These are phyloP conservation scores for Penicillium sp. DNA, from an alignment of 2,329 filamentous ascomycete species.

Conservation along the genomic window DNA sequence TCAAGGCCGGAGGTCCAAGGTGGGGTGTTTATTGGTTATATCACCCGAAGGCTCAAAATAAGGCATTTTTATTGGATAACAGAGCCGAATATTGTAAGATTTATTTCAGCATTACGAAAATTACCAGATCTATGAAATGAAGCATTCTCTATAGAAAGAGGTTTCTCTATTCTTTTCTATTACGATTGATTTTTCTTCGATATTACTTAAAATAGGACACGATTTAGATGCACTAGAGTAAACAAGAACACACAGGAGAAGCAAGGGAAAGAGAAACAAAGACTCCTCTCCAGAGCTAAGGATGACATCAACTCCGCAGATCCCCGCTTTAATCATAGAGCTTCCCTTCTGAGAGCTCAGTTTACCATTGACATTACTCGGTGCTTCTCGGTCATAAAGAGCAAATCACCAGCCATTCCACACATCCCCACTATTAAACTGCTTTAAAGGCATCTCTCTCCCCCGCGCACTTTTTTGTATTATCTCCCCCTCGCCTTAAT, in stretches of 20 bases:
- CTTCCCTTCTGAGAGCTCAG: slow-evolving; percentile 15
- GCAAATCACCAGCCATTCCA: slow-evolving; percentile 20
- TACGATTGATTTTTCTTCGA: neutral
- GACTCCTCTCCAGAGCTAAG: neutral
- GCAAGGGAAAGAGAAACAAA: neutral
- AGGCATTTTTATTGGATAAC: fast-evolving
- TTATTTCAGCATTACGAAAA: neutral
- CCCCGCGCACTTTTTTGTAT: slow-evolving; percentile 14
- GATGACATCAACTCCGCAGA: slow-evolving; percentile 15
- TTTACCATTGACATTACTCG: slow-evolving; percentile 5
- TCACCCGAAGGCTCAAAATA: fast-evolving
- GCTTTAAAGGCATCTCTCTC: slow-evolving; percentile 18
- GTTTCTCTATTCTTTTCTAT: neutral
- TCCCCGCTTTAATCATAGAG: slow-evolving; percentile 17
- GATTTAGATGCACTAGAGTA: fast-evolving
- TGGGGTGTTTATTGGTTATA: fast-evolving
- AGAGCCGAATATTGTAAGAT: fast-evolving
- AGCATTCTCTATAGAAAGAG: neutral
- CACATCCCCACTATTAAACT: neutral
- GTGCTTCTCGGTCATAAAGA: slow-evolving; percentile 25
- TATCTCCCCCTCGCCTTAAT: neutral
- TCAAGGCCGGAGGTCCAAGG: neutral
- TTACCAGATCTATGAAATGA: slow-evolving; percentile 3
- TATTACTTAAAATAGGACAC: neutral
- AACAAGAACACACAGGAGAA: neutral